Conservation (phyloP, 2,329 filamentous ascomycete species). For the Arthrobotrys musiformis region DNA sequence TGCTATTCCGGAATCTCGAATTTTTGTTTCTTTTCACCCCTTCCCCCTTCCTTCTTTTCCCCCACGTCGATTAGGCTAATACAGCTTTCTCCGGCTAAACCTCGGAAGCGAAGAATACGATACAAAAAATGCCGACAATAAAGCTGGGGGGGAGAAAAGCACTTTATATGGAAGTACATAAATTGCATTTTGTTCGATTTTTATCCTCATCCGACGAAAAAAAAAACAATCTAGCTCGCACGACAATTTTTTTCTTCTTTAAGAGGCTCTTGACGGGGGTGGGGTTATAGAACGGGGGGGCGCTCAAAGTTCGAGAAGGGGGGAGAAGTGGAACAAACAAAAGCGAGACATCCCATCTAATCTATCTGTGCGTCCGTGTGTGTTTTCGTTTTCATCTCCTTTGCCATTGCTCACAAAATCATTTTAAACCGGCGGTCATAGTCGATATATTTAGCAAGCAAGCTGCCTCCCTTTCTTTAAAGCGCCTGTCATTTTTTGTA, state of each 20-base stretch:
- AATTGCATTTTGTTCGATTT: slow-evolving; percentile 5
- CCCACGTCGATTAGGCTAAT: slow-evolving; percentile 42
- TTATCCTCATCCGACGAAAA: background rate
- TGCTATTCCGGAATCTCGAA: background rate
- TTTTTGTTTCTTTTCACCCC: no score
- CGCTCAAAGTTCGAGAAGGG: background rate
- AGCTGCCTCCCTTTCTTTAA: slow-evolving; percentile 30
- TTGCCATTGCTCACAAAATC: no score
- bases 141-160: background rate
- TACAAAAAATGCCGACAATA: background rate
- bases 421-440: slow-evolving; percentile 30
- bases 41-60: background rate
- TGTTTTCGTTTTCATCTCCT: slow-evolving; percentile 6
- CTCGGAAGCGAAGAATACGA: slow-evolving; percentile 39
- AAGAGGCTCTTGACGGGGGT: no score
- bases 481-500: slow-evolving; percentile 12
- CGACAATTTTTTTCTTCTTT: background rate
- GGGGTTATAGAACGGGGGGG: slow-evolving; percentile 17
- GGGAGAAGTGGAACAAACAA: background rate
- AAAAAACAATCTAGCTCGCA: background rate
- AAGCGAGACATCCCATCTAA: slow-evolving; percentile 19
- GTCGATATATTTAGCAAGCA: slow-evolving; percentile 22
- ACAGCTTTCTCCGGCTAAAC: slow-evolving; percentile 46
- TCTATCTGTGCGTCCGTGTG: no score
- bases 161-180: slow-evolving; percentile 18